A percentile compares a stretch with the other conserved stretches of the same genome.
phyloP scores from a whole-genome alignment of 306 rosid genomes.

The Corylus americana region DNA sequence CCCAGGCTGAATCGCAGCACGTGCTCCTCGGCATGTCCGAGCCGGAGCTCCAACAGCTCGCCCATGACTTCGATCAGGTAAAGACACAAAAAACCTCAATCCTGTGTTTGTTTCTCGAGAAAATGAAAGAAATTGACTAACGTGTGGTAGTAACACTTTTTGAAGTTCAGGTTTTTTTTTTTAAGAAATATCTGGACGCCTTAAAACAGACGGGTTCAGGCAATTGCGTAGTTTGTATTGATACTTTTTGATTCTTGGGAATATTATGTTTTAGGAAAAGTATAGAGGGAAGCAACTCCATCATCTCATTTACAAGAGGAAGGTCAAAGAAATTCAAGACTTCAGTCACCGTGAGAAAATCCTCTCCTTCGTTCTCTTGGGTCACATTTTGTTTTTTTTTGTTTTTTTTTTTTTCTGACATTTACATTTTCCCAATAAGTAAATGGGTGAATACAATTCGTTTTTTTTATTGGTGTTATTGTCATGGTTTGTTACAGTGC shows the following conservation, averaged over 20 bases:
- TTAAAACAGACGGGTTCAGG: too few relatives aligned
- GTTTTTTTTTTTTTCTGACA: background rate
- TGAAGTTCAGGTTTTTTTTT: slow-evolving; percentile 3
- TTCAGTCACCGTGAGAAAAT: slow-evolving; percentile 58
- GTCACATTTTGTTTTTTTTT: too few relatives aligned
- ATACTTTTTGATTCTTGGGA: slow-evolving; percentile 10
- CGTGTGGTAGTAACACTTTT: too few relatives aligned
- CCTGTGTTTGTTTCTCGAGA: background rate
- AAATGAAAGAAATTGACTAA: slow-evolving; percentile 1
- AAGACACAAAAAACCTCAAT: background rate
- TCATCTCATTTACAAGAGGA: slow-evolving; percentile 85
- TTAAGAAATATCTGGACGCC: background rate
- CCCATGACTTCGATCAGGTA: slow-evolving; percentile 77
- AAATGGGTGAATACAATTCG: background rate
- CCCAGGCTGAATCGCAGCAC: slow-evolving; percentile 37
- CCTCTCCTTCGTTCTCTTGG: background rate
- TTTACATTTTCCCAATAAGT: background rate
- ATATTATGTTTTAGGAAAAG: slow-evolving; percentile 49
- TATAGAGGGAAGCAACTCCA: slow-evolving; percentile 90
- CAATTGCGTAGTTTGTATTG: background rate
- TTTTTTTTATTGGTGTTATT: background rate
- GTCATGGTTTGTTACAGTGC: slow-evolving; percentile 50
- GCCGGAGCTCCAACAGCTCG: slow-evolving; percentile 73
- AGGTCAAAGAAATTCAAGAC: slow-evolving; percentile 74
- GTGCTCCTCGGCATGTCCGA: slow-evolving; percentile 89